Evolutionary conservation across 2,329 filamentous ascomycete species (phyloP).

Genomic region (Daldinia sp.): DNA sequence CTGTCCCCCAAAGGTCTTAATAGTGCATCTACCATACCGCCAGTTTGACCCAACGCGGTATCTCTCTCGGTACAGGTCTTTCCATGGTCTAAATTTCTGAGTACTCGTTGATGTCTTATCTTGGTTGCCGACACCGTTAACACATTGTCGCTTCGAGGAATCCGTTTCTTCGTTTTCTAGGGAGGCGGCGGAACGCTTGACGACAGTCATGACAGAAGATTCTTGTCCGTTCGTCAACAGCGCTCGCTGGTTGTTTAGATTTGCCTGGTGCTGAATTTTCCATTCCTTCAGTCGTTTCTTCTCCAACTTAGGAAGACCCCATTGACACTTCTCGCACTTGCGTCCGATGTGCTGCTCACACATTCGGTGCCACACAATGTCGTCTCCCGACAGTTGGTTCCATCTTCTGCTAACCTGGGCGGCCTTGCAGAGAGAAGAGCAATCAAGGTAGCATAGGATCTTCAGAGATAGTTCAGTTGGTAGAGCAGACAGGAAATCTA

Average conservation of each 20-base stretch:
- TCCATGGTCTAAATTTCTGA: conserved; percentile 80
- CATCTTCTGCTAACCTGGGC: conserved; percentile 92
- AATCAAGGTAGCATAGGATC: conserved; percentile 92
- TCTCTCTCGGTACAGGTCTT: conserved; percentile 94
- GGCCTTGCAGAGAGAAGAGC: conserved; percentile 92
- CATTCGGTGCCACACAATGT: conserved; percentile 98
- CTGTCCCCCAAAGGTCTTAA: conserved; percentile 82
- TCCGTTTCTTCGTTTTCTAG: conserved; percentile 45
- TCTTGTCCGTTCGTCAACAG: conserved; percentile 29
- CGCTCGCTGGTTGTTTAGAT: conserved; percentile 57
- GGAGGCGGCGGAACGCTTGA: conserved; percentile 53
- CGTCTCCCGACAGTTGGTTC: conserved; percentile 92
- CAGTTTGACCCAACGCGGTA: conserved; percentile 98
- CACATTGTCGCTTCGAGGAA: conserved; percentile 54
- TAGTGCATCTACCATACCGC: conserved; percentile 92
- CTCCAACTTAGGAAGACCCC: conserved; percentile 91
- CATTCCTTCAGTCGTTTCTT: conserved; percentile 88
- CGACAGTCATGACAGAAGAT: conserved; percentile 36
- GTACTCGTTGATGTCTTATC: conserved; percentile 35
- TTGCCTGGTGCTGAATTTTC: conserved; percentile 80
- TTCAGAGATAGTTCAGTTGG: conserved; percentile 93
- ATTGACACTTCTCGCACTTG: conserved; percentile 91
- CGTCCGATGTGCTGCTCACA: conserved; percentile 89
- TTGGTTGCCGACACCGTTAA: conserved; percentile 44
- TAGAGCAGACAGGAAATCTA: conserved; percentile 92